phyloP scores from a whole-genome alignment of 1,139 yeast species.

The Candida sp. region DNA sequence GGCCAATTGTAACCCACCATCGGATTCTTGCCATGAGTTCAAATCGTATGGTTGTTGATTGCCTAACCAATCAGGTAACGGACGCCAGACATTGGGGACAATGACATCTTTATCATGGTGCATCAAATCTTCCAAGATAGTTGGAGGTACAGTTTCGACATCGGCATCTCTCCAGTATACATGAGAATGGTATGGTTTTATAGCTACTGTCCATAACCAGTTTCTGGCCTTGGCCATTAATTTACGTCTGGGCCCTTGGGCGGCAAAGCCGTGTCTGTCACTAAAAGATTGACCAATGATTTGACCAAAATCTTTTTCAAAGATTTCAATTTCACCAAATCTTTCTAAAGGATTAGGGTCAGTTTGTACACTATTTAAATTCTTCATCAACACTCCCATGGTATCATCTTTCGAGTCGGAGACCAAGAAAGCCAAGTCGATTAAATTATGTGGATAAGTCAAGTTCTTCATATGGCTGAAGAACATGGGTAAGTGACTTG shows the following conservation, averaged over 20 bases:
- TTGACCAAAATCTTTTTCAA: conserved; percentile 52
- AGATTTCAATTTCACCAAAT: conserved; percentile 56
- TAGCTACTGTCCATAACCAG: conserved; percentile 51
- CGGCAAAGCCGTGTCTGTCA: conserved; percentile 53
- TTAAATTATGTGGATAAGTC: conserved; percentile 55
- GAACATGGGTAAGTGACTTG: conserved; percentile 62
- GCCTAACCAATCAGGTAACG: conserved; percentile 86
- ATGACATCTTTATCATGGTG: conserved; percentile 51
- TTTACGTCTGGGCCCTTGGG: conserved; percentile 53
- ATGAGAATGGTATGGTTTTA: conserved; percentile 50
- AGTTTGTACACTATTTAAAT: conserved; percentile 41
- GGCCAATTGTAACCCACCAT: conserved; percentile 79
- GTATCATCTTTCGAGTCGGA: conserved; percentile 59
- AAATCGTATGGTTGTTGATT: conserved; percentile 88
- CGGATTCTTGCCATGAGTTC: conserved; percentile 89
- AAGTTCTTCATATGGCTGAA: conserved; percentile 54
- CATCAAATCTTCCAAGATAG: conserved; percentile 52
- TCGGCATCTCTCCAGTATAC: conserved; percentile 57
- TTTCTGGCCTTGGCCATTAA: conserved; percentile 54
- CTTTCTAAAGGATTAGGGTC: conserved; percentile 37
- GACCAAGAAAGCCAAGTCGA: conserved; percentile 57
- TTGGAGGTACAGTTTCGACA: conserved; percentile 50
- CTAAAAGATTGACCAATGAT: conserved; percentile 50
- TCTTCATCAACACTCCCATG: conserved; percentile 43
- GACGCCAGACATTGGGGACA: conserved; percentile 92